Percentiles rank a stretch among this genome's conserved stretches.
phyloP scores from a whole-genome alignment of 805 yeast species.

The Sungouiella blattae region DNA sequence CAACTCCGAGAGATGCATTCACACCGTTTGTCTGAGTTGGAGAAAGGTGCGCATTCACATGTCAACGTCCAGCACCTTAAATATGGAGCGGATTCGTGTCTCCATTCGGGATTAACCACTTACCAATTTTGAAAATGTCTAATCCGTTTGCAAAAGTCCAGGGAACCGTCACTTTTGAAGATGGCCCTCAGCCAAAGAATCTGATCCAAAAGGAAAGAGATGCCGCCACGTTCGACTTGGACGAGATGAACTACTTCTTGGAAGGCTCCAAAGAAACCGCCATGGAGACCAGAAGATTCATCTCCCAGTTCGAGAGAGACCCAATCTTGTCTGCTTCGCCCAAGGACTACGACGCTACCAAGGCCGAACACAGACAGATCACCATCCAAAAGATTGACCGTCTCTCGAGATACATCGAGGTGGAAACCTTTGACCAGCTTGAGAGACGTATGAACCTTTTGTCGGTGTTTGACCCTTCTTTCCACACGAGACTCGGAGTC shows the following conservation, averaged over 20 bases:
- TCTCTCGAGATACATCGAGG: slow-evolving; percentile 59
- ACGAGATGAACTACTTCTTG: slow-evolving; percentile 48
- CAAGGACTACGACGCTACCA: slow-evolving; percentile 54
- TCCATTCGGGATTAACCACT: too few relatives aligned
- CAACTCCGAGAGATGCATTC: too few relatives aligned
- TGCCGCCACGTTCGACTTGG: slow-evolving; percentile 32
- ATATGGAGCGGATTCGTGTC: too few relatives aligned
- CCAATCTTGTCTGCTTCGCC: slow-evolving; percentile 57
- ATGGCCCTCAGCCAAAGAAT: slow-evolving; percentile 32
- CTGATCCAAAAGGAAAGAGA: slow-evolving; percentile 44
- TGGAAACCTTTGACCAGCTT: slow-evolving; percentile 41
- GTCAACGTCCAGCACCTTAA: too few relatives aligned
- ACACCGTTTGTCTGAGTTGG: too few relatives aligned
- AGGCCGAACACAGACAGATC: slow-evolving; percentile 53
- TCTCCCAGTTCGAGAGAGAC: slow-evolving; percentile 63
- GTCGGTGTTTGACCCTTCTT: slow-evolving; percentile 71
- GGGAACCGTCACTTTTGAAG: slow-evolving; percentile 11
- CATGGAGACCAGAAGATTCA: slow-evolving; percentile 41
- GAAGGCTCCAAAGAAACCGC: slow-evolving; percentile 50
- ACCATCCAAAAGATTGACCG: slow-evolving; percentile 62
- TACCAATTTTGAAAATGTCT: neutral
- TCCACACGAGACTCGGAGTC: slow-evolving; percentile 81
- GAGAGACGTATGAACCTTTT: slow-evolving; percentile 57
- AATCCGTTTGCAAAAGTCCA: slow-evolving; percentile 4
- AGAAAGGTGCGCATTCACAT: too few relatives aligned